Evolutionary conservation across 2,329 filamentous ascomycete genomes (phyloP).

Genomic region (Beauveria scarabaeidicola): DNA sequence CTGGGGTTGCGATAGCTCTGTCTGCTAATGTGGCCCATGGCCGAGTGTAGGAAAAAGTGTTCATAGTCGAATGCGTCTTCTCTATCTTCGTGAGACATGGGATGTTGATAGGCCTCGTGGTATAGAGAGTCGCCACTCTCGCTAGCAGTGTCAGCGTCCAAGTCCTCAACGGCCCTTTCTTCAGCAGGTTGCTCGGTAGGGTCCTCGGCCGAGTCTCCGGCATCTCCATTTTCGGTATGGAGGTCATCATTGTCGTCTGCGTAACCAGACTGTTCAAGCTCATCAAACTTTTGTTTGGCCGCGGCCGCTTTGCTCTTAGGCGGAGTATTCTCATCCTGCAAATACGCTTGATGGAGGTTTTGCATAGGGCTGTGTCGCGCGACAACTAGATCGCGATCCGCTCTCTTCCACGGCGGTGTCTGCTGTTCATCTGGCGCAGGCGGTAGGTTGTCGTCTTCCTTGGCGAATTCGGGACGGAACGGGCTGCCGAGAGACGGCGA

Average conservation of each 20-base stretch:
- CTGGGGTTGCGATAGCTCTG: constrained; percentile 17
- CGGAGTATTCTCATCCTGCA: constrained; percentile 10
- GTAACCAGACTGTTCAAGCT: constrained; percentile 18
- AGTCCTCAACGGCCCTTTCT: constrained; percentile 6
- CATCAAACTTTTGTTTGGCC: constrained; percentile 16
- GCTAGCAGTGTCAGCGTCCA: constrained; percentile 38
- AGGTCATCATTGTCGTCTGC: constrained; percentile 29
- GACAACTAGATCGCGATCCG: not conserved
- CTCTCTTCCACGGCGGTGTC: not conserved
- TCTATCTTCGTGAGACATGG: constrained; percentile 79
- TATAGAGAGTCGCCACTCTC: constrained; percentile 58
- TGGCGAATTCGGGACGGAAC: constrained; percentile 8
- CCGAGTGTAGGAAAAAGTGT: constrained; percentile 89
- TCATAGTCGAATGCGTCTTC: constrained; percentile 96
- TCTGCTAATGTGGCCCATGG: constrained; percentile 67
- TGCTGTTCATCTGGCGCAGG: not conserved
- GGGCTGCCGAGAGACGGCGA: constrained; percentile 10
- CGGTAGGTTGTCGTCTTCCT: constrained; percentile 8
- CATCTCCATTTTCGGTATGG: constrained; percentile 27
- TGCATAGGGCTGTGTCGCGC: constrained; percentile 10
- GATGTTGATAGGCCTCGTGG: constrained; percentile 50
- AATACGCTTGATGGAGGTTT: constrained; percentile 11
- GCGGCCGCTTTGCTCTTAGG: constrained; percentile 12
- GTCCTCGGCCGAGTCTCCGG: not conserved
- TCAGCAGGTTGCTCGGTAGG: not conserved